Percentiles rank a stretch among this genome's conserved stretches.
Evolutionary conservation across 306 rosid genomes (phyloP).

Genomic region (Inga laurina): DNA sequence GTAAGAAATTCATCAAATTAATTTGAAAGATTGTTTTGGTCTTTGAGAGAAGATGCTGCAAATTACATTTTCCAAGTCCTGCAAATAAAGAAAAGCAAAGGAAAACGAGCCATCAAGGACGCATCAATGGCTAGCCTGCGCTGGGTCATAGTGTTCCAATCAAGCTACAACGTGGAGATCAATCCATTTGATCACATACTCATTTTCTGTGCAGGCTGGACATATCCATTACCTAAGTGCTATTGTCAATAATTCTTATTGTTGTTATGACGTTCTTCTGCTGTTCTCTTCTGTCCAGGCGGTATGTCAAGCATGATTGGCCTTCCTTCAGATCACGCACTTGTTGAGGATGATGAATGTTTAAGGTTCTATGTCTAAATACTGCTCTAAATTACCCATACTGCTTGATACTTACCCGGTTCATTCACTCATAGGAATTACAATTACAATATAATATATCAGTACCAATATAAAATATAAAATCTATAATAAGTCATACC

Average conservation of each 20-base stretch:
- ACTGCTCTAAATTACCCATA: conserved; percentile 26
- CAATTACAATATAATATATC: neutral
- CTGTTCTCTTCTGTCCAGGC: conserved; percentile 48
- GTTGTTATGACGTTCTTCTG: conserved; percentile 18
- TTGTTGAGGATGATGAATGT: conserved; percentile 84
- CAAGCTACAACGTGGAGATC: conserved; percentile 9
- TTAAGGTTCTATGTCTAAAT: conserved; percentile 57
- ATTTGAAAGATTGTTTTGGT: conserved; percentile 5
- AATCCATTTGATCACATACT: conserved; percentile 8
- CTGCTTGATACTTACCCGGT: neutral
- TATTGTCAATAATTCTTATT: conserved; percentile 1
- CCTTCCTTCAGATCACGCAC: conserved; percentile 94
- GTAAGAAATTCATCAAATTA: conserved; percentile 17
- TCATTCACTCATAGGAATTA: conserved; percentile 26
- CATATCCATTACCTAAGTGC: conserved; percentile 3
- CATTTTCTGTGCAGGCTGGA: neutral
- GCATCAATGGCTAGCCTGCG: conserved; percentile 12
- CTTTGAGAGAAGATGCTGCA: conserved; percentile 10
- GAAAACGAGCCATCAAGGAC: conserved; percentile 21
- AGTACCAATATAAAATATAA: neutral
- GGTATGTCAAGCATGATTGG: conserved; percentile 89
- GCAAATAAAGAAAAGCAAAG: conserved; percentile 18
- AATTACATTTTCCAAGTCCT: neutral
- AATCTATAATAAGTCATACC: neutral
- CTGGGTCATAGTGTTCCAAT: conserved; percentile 23